A percentile compares a stretch with the other conserved stretches of the same genome.
Evolutionary conservation across 345 rosid genomes (phyloP).

Genomic region (Salix brachista): DNA sequence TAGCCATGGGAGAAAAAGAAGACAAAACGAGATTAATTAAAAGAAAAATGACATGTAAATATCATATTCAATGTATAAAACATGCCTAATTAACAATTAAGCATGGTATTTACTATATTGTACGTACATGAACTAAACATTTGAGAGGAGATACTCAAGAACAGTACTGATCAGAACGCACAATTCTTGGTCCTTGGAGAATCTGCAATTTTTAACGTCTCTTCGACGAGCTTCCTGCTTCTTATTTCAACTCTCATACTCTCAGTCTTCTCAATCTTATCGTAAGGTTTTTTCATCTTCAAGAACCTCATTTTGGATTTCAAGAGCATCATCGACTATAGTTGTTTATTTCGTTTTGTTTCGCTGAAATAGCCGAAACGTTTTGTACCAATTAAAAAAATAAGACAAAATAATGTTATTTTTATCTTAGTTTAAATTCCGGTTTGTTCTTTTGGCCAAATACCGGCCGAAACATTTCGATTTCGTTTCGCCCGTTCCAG

Average conservation of each 20-base stretch:
- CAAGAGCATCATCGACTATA: constrained; percentile 44
- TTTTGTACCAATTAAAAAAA: no score
- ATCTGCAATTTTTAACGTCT: constrained; percentile 72
- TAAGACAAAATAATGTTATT: accelerated
- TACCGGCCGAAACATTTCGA: no score
- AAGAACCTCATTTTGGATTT: constrained; percentile 60
- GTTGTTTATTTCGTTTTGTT: no score
- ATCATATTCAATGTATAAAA: no score
- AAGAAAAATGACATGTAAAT: no score
- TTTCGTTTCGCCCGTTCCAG: no score
- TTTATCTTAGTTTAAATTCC: no score
- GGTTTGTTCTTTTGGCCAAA: no score
- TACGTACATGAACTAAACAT: background rate
- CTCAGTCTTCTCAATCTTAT: constrained; percentile 88
- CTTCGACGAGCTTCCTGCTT: constrained; percentile 72
- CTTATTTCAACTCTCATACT: constrained; percentile 86
- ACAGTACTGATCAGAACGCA: constrained; percentile 35
- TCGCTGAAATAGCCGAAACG: accelerated
- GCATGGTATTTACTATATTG: no score
- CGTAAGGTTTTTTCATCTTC: constrained; percentile 61
- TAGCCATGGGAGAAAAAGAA: no score
- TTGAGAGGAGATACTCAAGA: background rate
- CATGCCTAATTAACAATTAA: no score
- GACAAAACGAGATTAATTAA: no score
- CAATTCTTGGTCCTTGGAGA: constrained; percentile 56